Evolutionary conservation across 2,329 filamentous ascomycete genomes (phyloP), one percentile per base, ranked within the genome.

Genomic region (Trematosphaeria pertusa): DNA sequence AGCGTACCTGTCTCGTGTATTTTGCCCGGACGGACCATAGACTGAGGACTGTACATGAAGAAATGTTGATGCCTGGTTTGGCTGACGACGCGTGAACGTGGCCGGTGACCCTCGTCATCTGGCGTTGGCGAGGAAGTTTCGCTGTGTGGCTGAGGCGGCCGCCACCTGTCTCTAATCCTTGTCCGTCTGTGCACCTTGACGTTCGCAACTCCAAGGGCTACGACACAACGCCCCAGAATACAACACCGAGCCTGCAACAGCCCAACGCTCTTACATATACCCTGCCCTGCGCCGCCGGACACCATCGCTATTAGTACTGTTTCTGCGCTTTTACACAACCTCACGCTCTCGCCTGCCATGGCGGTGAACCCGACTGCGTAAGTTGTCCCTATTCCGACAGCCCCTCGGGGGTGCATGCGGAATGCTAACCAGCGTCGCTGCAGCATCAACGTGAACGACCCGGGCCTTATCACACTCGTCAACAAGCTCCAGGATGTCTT

Each of bases 401-500:
- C 43, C 47, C 48, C 46, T 52, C 53, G 45, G 38, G 44, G 12
- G 11, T 5, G 39, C 36, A 20, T 35, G 40, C 41, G 20, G 44
- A 64, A 48, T 58, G 61, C 64, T 71, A 60, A 72, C 56, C 38
- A 26, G 24, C 19, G 12, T 36, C 32, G 31, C 30, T 56, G 59
- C 69, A 87, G 85, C 62, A 86, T 87, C 73, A 88, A 87, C 71
- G 85, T 88, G 52, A 88, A 88, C 69, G 85, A 88, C 65, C 85
- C 85, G 19, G 79, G 79, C 57, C 78, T 88, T 62, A 88, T 88
- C 65, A 87, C 85, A 22, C 88, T 97, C 64, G 94, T 99, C 73
- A 99, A 99, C 82, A 97, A 96, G 81, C 87, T 99, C 37, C 94
- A 99, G 74, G 94, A 99, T 90, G 94, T 99, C 63, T 99, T 99